A percentile compares a stretch with the other conserved stretches of the same genome.
Conservation (phyloP, 2,329 filamentous ascomycete species). For the Aspergillus sergii region DNA sequence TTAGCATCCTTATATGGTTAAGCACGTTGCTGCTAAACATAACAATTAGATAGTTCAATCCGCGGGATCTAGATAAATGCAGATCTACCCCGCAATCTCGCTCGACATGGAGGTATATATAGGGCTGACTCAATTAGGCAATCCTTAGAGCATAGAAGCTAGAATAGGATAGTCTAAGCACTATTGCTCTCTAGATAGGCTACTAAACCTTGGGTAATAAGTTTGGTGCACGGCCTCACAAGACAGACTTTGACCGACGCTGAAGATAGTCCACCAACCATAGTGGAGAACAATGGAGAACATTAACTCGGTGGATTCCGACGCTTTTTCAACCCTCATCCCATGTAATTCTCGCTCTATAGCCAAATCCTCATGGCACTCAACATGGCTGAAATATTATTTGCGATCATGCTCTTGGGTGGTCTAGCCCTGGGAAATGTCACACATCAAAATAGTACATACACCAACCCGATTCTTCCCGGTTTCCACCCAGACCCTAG, state of each 20-base stretch:
- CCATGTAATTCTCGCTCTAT: background rate
- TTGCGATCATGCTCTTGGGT: background rate
- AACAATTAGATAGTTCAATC: background rate
- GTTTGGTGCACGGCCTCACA: background rate
- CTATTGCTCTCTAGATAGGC: fast-evolving
- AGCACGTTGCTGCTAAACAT: background rate
- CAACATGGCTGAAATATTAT: background rate
- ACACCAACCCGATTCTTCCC: slow-evolving; percentile 48
- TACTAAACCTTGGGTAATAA: background rate
- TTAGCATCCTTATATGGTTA: background rate
- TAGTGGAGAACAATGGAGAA: no score
- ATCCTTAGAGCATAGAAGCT: background rate
- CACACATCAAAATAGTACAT: background rate
- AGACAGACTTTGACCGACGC: background rate
- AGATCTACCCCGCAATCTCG: background rate
- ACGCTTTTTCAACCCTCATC: background rate
- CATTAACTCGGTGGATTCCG: fast-evolving
- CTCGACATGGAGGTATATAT: background rate
- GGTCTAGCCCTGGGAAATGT: background rate
- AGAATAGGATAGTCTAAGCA: background rate
- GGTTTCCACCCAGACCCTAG: slow-evolving; percentile 52
- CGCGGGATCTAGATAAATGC: background rate
- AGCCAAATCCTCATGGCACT: background rate
- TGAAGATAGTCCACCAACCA: background rate
- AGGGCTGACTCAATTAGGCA: background rate